phyloP scores from a whole-genome alignment of 2,329 filamentous ascomycete species.

The Neurospora sp. region DNA sequence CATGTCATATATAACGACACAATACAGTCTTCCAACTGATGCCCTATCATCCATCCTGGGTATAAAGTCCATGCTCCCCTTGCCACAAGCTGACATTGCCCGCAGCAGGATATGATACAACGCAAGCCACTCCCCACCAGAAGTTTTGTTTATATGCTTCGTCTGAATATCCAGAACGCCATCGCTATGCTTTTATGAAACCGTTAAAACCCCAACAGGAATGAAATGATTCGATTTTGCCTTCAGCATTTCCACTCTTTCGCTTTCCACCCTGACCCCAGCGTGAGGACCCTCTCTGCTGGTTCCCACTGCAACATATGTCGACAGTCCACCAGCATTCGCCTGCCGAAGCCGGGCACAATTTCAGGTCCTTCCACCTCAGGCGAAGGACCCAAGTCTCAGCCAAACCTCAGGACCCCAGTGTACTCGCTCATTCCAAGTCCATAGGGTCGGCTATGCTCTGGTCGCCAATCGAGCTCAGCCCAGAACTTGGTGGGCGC shows the following conservation, averaged over 20 bases:
- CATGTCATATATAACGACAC: not conserved
- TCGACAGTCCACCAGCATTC: not conserved
- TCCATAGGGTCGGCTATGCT: constrained; percentile 39
- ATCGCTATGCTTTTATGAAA: constrained; percentile 31
- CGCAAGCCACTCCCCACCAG: not conserved
- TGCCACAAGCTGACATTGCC: not conserved
- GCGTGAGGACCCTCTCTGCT: not conserved
- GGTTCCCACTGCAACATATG: not conserved
- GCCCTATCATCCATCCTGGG: not conserved
- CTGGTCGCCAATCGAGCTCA: constrained; percentile 46
- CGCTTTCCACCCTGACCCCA: not conserved
- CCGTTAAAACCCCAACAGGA: not conserved
- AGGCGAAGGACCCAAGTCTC: not conserved
- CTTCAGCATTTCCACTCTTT: not conserved
- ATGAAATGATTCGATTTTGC: not conserved
- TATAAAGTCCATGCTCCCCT: not conserved
- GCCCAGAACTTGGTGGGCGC: constrained; percentile 42
- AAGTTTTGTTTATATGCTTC: not conserved
- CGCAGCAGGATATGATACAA: not conserved
- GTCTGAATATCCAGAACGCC: constrained; percentile 25
- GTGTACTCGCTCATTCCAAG: constrained; percentile 19
- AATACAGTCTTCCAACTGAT: not conserved
- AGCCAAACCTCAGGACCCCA: not conserved
- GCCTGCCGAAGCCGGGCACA: not conserved
- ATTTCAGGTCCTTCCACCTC: not conserved